Conservation (phyloP, 2,329 filamentous ascomycete species). For the Pseudogymnoascus sp. region DNA sequence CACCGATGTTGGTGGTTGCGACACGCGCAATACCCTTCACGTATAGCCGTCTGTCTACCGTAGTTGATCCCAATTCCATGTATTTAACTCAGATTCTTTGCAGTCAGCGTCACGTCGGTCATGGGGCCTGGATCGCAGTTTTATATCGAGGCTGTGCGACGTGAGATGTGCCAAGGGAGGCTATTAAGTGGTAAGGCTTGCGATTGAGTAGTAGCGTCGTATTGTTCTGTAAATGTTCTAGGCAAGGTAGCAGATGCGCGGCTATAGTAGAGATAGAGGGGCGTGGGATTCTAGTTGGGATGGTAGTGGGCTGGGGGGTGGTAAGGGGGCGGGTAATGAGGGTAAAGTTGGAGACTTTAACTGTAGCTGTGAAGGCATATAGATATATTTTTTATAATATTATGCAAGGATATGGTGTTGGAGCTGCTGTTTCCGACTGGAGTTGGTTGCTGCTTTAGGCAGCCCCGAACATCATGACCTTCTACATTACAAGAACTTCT, state of each 20-base stretch:
- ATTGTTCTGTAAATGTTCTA: conserved; percentile 1
- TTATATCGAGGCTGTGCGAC: neutral
- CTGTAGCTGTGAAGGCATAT: neutral
- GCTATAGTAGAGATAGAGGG: neutral
- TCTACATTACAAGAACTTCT: too few species aligned
- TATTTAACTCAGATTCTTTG: too few species aligned
- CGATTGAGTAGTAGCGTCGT: neutral
- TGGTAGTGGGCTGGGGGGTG: too few species aligned
- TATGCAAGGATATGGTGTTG: too few species aligned
- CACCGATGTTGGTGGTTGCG: neutral
- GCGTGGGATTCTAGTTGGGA: neutral
- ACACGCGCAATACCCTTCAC: neutral
- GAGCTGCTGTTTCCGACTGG: too few species aligned
- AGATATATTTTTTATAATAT: too few species aligned
- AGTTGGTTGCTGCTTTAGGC: too few species aligned
- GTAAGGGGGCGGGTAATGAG: neutral
- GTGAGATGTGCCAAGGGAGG: neutral
- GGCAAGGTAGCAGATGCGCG: neutral
- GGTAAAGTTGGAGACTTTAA: neutral
- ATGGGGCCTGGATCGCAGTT: neutral
- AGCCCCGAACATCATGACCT: too few species aligned
- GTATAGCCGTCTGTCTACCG: neutral
- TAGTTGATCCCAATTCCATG: too few species aligned
- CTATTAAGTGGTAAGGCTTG: neutral
- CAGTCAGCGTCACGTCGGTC: neutral